These are phyloP conservation scores for Blastocystis sp. DNA, from an alignment of 352 stramenopile species.

Conservation along the genomic window DNA sequence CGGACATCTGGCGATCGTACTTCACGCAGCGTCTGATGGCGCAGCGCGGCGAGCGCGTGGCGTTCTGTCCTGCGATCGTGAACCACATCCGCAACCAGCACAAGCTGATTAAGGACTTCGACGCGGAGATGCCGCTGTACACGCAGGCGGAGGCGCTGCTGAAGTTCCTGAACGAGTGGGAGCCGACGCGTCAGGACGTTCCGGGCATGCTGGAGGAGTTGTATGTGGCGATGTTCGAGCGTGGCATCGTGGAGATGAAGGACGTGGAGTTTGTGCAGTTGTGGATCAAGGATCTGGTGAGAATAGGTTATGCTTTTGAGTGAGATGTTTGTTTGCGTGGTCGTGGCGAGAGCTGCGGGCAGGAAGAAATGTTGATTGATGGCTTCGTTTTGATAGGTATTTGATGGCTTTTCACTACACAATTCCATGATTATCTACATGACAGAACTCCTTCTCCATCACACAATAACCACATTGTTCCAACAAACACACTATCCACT, in stretches of 20 bases:
- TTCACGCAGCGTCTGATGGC: slow-evolving; percentile 44
- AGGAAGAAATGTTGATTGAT: no score
- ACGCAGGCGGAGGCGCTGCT: slow-evolving; percentile 38
- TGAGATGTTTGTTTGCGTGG: neutral
- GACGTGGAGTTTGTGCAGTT: slow-evolving; percentile 36
- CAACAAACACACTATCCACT: neutral
- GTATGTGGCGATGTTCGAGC: slow-evolving; percentile 50
- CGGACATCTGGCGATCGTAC: slow-evolving; percentile 52
- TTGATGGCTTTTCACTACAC: no score
- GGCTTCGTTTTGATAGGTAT: no score
- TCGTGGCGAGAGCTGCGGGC: no score
- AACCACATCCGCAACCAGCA: slow-evolving; percentile 56
- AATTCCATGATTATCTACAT: no score
- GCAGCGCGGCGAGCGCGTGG: neutral
- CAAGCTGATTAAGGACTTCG: slow-evolving; percentile 46
- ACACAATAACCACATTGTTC: no score
- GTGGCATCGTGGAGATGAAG: slow-evolving; percentile 37
- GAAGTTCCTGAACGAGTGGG: slow-evolving; percentile 46
- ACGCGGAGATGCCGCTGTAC: slow-evolving; percentile 53
- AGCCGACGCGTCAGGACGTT: neutral
- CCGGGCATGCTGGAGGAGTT: slow-evolving; percentile 41
- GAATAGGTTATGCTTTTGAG: neutral
- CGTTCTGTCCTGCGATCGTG: slow-evolving; percentile 46
- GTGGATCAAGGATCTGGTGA: slow-evolving; percentile 21
- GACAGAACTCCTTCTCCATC: no score